A percentile compares a stretch with the other conserved stretches of the same genome.
Evolutionary conservation across 75 land plant genomes (phyloP).

Genomic region (Pseudotsuga menziesii): DNA sequence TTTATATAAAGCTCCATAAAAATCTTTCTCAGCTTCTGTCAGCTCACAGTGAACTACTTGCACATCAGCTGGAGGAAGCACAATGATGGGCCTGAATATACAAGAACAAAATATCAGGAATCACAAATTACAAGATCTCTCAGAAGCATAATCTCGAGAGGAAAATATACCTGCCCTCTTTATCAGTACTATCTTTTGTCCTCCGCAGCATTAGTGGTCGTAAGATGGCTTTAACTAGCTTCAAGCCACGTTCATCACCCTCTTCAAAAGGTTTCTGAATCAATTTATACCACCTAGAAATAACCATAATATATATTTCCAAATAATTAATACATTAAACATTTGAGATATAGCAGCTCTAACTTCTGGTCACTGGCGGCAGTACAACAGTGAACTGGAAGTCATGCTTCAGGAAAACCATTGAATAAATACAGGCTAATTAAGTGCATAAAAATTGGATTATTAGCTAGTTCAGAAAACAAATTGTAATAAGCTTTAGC

Average conservation of each 20-base stretch:
- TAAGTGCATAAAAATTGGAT: too few relatives aligned
- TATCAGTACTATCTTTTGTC: conserved; percentile 76
- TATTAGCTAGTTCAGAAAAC: too few relatives aligned
- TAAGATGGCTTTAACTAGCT: conserved; percentile 78
- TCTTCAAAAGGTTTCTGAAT: conserved; percentile 97
- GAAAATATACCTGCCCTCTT: conserved; percentile 65
- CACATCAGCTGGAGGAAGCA: conserved; percentile 75
- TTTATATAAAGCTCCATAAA: conserved; percentile 82
- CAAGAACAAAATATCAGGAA: not conserved
- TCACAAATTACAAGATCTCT: too few relatives aligned
- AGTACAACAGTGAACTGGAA: too few relatives aligned
- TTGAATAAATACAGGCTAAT: too few relatives aligned
- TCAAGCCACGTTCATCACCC: conserved; percentile 88
- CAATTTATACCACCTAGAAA: conserved; percentile 84
- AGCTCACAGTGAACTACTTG: conserved; percentile 79
- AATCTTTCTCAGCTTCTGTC: conserved; percentile 81
- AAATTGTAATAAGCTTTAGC: too few relatives aligned
- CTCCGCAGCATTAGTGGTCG: conserved; percentile 92
- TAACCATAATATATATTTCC: conserved; percentile 7
- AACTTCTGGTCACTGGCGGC: too few relatives aligned
- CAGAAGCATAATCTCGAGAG: not conserved
- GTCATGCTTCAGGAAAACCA: too few relatives aligned
- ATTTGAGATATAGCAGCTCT: not conserved
- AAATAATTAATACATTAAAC: not conserved
- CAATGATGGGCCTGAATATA: conserved; percentile 73